These are phyloP conservation scores for Paracoccidioides brasiliensis DNA, from an alignment of 2,329 filamentous ascomycete genomes.

Conservation along the genomic window DNA sequence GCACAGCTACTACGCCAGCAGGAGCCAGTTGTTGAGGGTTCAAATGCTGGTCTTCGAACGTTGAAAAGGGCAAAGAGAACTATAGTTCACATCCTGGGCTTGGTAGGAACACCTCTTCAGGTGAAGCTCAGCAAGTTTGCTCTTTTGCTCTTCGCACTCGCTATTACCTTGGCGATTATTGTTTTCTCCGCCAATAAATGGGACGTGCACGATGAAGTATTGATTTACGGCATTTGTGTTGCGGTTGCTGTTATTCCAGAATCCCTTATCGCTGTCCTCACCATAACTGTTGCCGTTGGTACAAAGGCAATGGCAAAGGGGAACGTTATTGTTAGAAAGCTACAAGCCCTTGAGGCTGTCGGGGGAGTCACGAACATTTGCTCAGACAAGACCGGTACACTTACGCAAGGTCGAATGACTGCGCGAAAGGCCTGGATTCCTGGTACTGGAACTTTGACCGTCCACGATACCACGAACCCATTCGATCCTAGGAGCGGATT, in stretches of 20 bases:
- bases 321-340: slow-evolving; percentile 40
- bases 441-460: slow-evolving; percentile 36
- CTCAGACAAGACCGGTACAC: slow-evolving; percentile 39
- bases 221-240: slow-evolving; percentile 43
- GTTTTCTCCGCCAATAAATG: slow-evolving; percentile 50
- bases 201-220: slow-evolving; percentile 37
- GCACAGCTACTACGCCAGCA: slow-evolving; percentile 45
- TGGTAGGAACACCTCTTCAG: slow-evolving; percentile 50
- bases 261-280: slow-evolving; percentile 47
- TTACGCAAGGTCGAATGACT: slow-evolving; percentile 46
- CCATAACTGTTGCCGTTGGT: slow-evolving; percentile 48
- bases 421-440: slow-evolving; percentile 41
- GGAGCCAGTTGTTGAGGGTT: slow-evolving; percentile 32
- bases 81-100: slow-evolving; percentile 26
- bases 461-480: slow-evolving; percentile 38
- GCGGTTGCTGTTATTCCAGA: slow-evolving; percentile 44
- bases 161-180: slow-evolving; percentile 50
- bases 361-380: slow-evolving; percentile 44
- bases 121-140: slow-evolving; percentile 52
- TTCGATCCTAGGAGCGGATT: slow-evolving; percentile 39
- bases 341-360: slow-evolving; percentile 41
- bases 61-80: slow-evolving; percentile 33
- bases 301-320: slow-evolving; percentile 40
- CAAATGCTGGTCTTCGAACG: slow-evolving; percentile 30
- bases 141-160: slow-evolving; percentile 47